Evolutionary conservation across 345 rosid species (phyloP), one percentile per base, ranked within the genome.

Genomic region (Murraya koenigii): DNA sequence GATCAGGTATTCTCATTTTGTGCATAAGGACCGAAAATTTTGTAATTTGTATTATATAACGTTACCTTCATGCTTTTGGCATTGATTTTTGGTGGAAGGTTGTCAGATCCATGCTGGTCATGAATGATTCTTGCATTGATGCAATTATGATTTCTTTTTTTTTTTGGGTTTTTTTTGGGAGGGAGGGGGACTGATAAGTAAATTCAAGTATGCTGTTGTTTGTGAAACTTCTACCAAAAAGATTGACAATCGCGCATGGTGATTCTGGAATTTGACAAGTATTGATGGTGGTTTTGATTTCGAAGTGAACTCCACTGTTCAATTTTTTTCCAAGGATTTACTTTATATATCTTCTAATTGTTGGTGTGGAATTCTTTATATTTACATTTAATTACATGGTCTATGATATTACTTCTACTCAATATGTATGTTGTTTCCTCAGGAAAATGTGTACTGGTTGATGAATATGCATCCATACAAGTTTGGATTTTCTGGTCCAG

Each of bases 391-490:
- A 11, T 41, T 28, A n/a, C 8, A 32, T 32, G 19, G 36, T 62
- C 10, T 61, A 19, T 44, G 23, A 61, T 17, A 62, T 5, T 44
- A 44, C 35, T 47, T 74, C 49, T 49, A 62, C 26, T 19, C 30
- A 11, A 19, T 22, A 63, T 47, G 22, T 22, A 15, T 52, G 68
- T 67, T 52, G 15, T 70, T 44, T 32, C 63, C 20, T 63, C 82
- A 91, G 91, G 90, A 88, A 80, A 86, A 84, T 75, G 70, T 79
- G 26, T 86, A 85, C 76, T 85, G 89, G 92, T 76, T 88, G 4
- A 80, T 83, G 87, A 86, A 79, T 62, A 78, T 86, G 90, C 85
- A 85, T 80, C 83, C 90, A 63, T 87, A 88, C 82, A 88, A 87
- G 82, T 87, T 82, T 85, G 94, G 88, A 69, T 75, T 80, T 82